Base-by-base conservation (phyloP, 2,329 filamentous ascomycete species). In the Teratosphaeriaceae sp. region DNA sequence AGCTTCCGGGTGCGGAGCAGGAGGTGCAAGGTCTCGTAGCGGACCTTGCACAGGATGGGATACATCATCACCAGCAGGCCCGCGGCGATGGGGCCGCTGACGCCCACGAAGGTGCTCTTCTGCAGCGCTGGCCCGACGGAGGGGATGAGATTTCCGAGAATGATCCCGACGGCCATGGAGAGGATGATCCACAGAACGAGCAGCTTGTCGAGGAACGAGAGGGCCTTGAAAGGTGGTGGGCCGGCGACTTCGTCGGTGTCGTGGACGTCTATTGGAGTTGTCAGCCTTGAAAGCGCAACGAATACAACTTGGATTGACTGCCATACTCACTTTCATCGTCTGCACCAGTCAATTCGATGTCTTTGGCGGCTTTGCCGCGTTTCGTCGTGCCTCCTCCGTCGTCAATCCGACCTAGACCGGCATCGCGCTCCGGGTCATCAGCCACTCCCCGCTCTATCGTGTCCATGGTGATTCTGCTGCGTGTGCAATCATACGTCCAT, bases 21-120 rank as follows among this genome's bases (percentile, higher is more conserved):
- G 2, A 75, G 67, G 60, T 88, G 85, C 8, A 94, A 66, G 0
- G 78, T 76, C 61, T 94, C 87, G 63, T 80, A 92, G 30, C 79
- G 79, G 5, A 94, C 84, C 62, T 92, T 92, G 73, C 86, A 94
- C 0, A 94, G 70, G 46, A 94, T 94, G 0, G 88, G 88, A 58
- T 92, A 94, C 86, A 94, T 94, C 87, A 94, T 94, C 31, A 94
- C 80, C 1, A 94, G 72, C 1, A 94, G 67, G 0, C 88, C 87
- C 37, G 94, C 69, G 0, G 87, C 86, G 39, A 85, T 84, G 0
- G 82, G 82, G 19, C 83, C 65, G 1, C 79, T 82, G 0, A 85
- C 80, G 0, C 80, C 79, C 0, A 85, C 83, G 53, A 90, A 88
- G 20, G 78, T 75, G 5, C 85, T 85, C 53, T 73, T 77, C 49